Percentiles rank a stretch among this genome's conserved stretches.
Evolutionary conservation across 768 basidiomycete species (phyloP).

Genomic region (Lactifluus subvellereus): DNA sequence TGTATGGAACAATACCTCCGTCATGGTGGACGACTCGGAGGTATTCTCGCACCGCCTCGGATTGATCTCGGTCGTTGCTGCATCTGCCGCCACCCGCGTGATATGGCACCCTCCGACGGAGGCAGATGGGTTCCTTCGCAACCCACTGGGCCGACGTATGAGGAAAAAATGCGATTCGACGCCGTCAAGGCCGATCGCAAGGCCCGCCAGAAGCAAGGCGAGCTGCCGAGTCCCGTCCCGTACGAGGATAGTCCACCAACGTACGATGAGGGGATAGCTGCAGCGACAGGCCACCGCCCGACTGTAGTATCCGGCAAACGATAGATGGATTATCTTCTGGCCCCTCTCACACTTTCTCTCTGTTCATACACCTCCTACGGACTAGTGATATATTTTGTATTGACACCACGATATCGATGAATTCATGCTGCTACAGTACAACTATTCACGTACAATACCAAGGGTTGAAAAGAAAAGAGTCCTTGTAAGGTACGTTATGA

Average conservation of each 20-base stretch:
- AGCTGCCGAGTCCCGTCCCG: conserved; percentile 28
- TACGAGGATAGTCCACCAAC: conserved; percentile 57
- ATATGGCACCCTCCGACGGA: conserved; percentile 30
- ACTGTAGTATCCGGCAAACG: conserved; percentile 3
- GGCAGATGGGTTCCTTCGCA: conserved; percentile 22
- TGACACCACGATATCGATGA: conserved; percentile 4
- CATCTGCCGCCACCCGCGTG: conserved; percentile 48
- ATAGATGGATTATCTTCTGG: not conserved
- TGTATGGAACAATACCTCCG: conserved; percentile 90
- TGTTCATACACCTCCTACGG: conserved; percentile 1
- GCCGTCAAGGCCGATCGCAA: conserved; percentile 84
- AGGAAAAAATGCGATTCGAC: conserved; percentile 70
- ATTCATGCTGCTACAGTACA: not conserved
- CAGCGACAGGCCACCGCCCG: not conserved
- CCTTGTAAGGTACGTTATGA: not conserved
- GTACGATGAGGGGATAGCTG: conserved; percentile 49
- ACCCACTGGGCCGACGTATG: conserved; percentile 34
- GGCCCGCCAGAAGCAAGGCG: conserved; percentile 51
- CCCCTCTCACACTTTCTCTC: not conserved
- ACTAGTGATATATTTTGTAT: conserved; percentile 1
- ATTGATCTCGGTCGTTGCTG: conserved; percentile 85
- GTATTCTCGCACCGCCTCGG: conserved; percentile 88
- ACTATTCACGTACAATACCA: not conserved
- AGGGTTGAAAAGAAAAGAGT: not conserved
- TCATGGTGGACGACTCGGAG: conserved; percentile 93